Percentiles rank a stretch among this genome's conserved stretches.
Evolutionary conservation across 2,329 filamentous ascomycete genomes (phyloP).

Genomic region (Magnaporthiopsis poae): DNA sequence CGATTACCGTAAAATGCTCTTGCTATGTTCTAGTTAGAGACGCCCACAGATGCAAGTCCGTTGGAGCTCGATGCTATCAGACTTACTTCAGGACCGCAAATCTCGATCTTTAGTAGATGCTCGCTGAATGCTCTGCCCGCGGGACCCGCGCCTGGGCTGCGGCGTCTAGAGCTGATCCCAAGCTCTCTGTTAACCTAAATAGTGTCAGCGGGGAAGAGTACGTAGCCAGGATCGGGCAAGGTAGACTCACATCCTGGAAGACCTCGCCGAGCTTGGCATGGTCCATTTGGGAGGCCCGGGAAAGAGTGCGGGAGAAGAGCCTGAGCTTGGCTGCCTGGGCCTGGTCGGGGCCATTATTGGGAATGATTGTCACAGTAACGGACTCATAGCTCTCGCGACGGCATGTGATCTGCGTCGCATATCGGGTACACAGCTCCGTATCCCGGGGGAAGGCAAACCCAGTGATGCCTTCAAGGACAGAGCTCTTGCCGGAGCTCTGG

Average conservation of each 20-base stretch:
- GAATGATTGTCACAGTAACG: conserved; percentile 34
- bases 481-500: conserved; percentile 79
- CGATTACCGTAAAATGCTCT: conserved; percentile 42
- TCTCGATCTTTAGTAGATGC: conserved; percentile 35
- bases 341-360: conserved; percentile 12
- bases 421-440: conserved; percentile 36
- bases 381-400: conserved; percentile 26
- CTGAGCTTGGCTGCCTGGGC: conserved; percentile 12
- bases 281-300: conserved; percentile 9
- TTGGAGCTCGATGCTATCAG: too few relatives aligned
- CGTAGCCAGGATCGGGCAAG: too few relatives aligned
- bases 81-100: conserved; percentile 31
- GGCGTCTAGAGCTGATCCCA: not conserved
- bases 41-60: too few relatives aligned
- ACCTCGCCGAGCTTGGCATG: conserved; percentile 16
- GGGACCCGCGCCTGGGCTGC: too few relatives aligned
- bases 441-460: conserved; percentile 37
- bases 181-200: not conserved
- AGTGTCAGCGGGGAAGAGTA: too few relatives aligned
- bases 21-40: conserved; percentile 16
- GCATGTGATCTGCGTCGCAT: conserved; percentile 37
- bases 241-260: conserved; percentile 25
- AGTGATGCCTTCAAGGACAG: conserved; percentile 60
- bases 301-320: conserved; percentile 3
- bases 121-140: conserved; percentile 29